Conservation (phyloP, 345 rosid species). For the Pistacia integerrima region DNA sequence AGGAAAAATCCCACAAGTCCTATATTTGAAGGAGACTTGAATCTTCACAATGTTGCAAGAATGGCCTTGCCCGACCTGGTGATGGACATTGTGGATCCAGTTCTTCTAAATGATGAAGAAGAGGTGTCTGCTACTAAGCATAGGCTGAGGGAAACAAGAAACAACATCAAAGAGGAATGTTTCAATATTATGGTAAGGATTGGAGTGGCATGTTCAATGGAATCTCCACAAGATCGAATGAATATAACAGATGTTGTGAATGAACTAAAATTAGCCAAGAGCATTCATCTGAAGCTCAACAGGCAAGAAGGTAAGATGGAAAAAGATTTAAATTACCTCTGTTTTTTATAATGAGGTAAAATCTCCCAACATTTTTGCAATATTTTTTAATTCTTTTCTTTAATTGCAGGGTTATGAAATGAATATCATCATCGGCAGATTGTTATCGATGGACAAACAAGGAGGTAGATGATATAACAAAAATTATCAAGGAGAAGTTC, state of each 20-base stretch:
- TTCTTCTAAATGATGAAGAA: not conserved
- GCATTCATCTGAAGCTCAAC: not conserved
- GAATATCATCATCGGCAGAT: too few relatives aligned
- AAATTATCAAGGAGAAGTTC: too few relatives aligned
- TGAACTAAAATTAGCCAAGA: not conserved
- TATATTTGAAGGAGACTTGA: conserved; percentile 21
- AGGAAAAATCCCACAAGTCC: conserved; percentile 25
- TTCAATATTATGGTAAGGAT: not conserved
- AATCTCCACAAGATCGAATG: conserved; percentile 14
- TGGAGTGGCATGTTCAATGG: conserved; percentile 14
- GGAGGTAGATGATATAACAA: too few relatives aligned
- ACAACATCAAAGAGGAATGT: not conserved
- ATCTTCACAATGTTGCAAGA: conserved; percentile 19
- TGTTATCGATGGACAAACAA: too few relatives aligned
- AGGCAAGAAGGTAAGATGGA: not conserved
- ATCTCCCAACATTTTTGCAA: not conserved
- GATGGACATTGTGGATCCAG: conserved; percentile 8
- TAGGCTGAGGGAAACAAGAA: not conserved
- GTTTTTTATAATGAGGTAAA: not conserved
- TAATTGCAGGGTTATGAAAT: too few relatives aligned
- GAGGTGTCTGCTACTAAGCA: not conserved
- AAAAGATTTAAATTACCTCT: not conserved
- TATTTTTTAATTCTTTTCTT: too few relatives aligned
- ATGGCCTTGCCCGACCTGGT: conserved; percentile 19
- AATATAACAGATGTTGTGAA: not conserved